Base-by-base conservation (phyloP, 768 basidiomycete genomes). In the Jaapia argillacea region DNA sequence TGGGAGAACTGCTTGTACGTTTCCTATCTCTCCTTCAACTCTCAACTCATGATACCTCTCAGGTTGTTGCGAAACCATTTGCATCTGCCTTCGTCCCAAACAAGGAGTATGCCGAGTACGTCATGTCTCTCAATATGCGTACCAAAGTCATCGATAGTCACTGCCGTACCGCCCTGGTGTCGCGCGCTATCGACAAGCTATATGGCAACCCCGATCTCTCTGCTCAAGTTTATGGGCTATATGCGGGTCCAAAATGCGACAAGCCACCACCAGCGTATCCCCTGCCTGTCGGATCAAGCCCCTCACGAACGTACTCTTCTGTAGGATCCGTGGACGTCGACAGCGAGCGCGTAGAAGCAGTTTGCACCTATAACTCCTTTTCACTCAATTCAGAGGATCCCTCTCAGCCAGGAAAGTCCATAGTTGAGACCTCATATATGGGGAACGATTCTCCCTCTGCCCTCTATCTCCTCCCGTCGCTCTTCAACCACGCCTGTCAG, bases 21-120 rank as follows among this genome's bases (percentile, higher is more conserved):
- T 7, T 36, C 18, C 6, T 5, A 16, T 18, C 18, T 16, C 0
- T 3, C n/a, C 2, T 3, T 24, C 38, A 1, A 22, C 18, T 2
- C 14, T 22, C 20, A 4, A 13, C 36, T 41, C 5, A 43, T 45
- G 6, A 18, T 6, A 4, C 4, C 14, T 25, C 4, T 13, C n/a
- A 58, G 56, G 42, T 60, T 24, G 56, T 58, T 7, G 16, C 57
- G 3, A 63, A 59, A 43, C 55, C 60, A 3, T 58, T 58, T 36
- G 53, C 48, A 7, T 49, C 49, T 10, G 44, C 42, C 5, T 54
- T 46, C 38, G 41, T 41, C 0, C 27, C 48, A 20, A 53, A 57
- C 13, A 37, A n/a, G n/a, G n/a, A n/a, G n/a, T n/a, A n/a, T n/a
- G n/a, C n/a, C n/a, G n/a, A n/a, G n/a, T n/a, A n/a, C n/a, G n/a